Evolutionary conservation across 2,329 filamentous ascomycete genomes (phyloP).

Genomic region (Fusarium pininemorale): DNA sequence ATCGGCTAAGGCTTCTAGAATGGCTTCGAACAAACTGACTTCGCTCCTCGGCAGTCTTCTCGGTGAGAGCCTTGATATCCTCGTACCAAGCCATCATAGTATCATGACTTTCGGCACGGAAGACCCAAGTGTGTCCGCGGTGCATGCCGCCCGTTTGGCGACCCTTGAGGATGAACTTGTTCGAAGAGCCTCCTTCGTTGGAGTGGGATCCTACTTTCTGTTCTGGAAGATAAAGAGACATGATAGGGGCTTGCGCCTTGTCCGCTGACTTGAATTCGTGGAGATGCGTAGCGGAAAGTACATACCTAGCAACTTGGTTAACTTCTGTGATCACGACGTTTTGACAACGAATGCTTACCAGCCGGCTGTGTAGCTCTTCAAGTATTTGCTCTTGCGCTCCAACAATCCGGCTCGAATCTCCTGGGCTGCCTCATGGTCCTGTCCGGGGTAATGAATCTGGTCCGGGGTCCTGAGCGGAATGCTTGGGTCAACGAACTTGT

Average conservation of each 20-base stretch:
- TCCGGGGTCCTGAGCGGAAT: constrained; percentile 80
- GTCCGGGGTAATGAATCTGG: constrained; percentile 90
- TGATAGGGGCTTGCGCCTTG: constrained; percentile 88
- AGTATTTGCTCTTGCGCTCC: constrained; percentile 97
- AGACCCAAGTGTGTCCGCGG: constrained; percentile 78
- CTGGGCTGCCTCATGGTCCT: constrained; percentile 80
- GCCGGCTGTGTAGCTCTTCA: constrained; percentile 96
- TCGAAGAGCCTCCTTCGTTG: constrained; percentile 80
- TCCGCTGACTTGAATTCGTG: constrained; percentile 99
- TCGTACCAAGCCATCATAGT: constrained; percentile 98
- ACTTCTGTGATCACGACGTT: background rate
- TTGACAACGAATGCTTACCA: constrained; percentile 68
- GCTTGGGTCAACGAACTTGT: constrained; percentile 87
- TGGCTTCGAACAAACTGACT: constrained; percentile 87
- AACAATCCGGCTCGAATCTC: constrained; percentile 91
- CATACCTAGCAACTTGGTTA: constrained; percentile 72
- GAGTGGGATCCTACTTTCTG: constrained; percentile 96
- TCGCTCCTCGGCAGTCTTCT: constrained; percentile 87
- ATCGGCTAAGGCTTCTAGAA: constrained; percentile 78
- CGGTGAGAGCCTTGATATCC: constrained; percentile 88
- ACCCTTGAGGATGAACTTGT: constrained; percentile 98
- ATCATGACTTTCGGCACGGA: constrained; percentile 79
- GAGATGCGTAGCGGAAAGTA: constrained; percentile 93
- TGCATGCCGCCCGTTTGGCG: constrained; percentile 94
- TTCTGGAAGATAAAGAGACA: constrained; percentile 94